Evolutionary conservation across 2,329 filamentous ascomycete species (phyloP), one percentile per base, ranked within the genome.

Genomic region (Lachnellula subtilissima): DNA sequence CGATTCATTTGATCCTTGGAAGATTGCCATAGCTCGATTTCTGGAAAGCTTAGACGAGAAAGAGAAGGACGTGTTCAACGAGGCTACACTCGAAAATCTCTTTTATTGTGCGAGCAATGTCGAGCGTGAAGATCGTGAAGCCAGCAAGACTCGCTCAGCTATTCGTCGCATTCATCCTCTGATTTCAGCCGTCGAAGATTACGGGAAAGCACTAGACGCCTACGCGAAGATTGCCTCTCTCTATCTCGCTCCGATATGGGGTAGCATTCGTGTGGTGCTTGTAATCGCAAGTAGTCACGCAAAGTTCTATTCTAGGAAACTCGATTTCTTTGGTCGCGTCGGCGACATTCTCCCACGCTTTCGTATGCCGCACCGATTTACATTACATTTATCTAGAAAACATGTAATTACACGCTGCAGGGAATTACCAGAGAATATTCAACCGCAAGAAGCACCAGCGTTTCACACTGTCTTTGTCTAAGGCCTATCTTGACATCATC

Each of bases 401-500:
- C 4, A 12, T 15, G 17, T 25, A n/a, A n/a, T n/a, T n/a, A 35
- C 22, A 22, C 9, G 2, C 2, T 22, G n/a, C 39, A 58, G 50
- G 49, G 22, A 55, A 59, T 9, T 63, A 60, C 22, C 49, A 61
- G 40, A 49, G 54, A 5, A 57, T 63, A 14, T 63, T 59, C 40
- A 22, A 53, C 32, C 19, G 42, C n/a, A 39, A 54, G 28, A 39
- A 54, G 28, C 52, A 64, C 42, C 39, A 22, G 14, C 54, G 60
- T 12, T 42, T 62, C 6, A 55, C 35, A 3, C 43, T 57, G 53
- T 46, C 56, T 6, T 2, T 59, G 19, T 57, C 57, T 11, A 35
- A 53, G 25, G 36, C 58, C 17, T 62, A 64, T 48, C 55, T 64
- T 7, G 58, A 62, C 3, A 61, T 62, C 17, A 58, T 62, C 19